These are phyloP conservation scores for Puya raimondii DNA, from an alignment of 176 grass and related monocot species.

Conservation along the genomic window DNA sequence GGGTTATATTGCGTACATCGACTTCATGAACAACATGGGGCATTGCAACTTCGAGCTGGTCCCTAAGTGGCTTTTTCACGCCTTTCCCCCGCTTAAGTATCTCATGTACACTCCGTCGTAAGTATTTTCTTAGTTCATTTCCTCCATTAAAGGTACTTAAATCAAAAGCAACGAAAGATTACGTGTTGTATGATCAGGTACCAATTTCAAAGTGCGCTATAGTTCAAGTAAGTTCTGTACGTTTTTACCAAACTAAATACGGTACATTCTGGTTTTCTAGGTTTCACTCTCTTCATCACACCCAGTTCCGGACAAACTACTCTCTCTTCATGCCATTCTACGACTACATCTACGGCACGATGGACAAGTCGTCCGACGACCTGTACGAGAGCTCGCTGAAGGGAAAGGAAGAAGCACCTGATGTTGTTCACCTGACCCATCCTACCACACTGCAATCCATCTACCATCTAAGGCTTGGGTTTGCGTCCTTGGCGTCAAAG, in stretches of 20 bases:
- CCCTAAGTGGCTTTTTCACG: slow-evolving; percentile 58
- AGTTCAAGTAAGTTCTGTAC: too few species aligned
- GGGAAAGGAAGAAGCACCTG: slow-evolving; percentile 35
- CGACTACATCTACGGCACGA: slow-evolving; percentile 81
- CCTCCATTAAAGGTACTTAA: slow-evolving; percentile 25
- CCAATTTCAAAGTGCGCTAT: too few species aligned
- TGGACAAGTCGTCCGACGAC: slow-evolving; percentile 60
- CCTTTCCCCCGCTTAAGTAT: slow-evolving; percentile 78
- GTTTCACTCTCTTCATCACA: slow-evolving; percentile 94
- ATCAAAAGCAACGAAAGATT: not conserved
- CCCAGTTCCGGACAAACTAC: slow-evolving; percentile 80
- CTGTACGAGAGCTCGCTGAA: slow-evolving; percentile 62
- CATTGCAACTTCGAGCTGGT: slow-evolving; percentile 92
- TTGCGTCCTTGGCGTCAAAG: slow-evolving; percentile 57
- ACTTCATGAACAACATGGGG: slow-evolving; percentile 98
- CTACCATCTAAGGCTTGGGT: slow-evolving; percentile 65
- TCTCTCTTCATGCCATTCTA: slow-evolving; percentile 96
- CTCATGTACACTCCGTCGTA: slow-evolving; percentile 99
- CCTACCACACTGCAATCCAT: slow-evolving; percentile 61
- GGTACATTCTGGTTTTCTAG: slow-evolving; percentile 16
- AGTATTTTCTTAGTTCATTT: slow-evolving; percentile 58
- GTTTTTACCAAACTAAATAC: too few species aligned
- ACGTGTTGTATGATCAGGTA: too few species aligned
- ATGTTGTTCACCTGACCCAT: slow-evolving; percentile 73
- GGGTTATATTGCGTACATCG: slow-evolving; percentile 47